Conservation (phyloP, 129 eudicot genomes). For the Artemisia tridentata region DNA sequence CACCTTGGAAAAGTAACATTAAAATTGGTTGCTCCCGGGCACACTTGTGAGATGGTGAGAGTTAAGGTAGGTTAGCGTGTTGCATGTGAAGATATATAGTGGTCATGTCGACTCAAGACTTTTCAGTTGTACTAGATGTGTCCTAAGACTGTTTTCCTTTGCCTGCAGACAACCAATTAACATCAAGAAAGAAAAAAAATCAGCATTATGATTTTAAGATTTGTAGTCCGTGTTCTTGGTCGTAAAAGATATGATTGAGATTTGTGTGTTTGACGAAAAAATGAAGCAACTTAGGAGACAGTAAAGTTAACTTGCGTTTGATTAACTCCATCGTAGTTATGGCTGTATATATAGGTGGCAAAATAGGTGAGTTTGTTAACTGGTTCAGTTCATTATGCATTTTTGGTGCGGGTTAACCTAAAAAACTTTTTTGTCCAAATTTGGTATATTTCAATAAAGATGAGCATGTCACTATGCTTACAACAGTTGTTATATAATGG, state of each 20-base stretch:
- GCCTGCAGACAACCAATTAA: constrained; percentile 38
- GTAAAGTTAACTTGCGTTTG: background rate
- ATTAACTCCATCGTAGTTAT: no score
- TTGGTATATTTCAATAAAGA: no score
- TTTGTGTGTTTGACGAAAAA: background rate
- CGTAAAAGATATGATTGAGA: background rate
- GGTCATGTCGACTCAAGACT: constrained; percentile 28
- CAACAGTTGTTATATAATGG: no score
- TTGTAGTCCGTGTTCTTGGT: background rate
- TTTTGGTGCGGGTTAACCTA: no score
- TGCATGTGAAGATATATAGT: constrained; percentile 13
- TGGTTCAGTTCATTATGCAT: no score
- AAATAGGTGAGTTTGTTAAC: no score
- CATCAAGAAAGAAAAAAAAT: background rate
- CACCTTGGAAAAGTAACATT: background rate
- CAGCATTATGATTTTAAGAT: background rate
- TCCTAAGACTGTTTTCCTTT: constrained; percentile 81
- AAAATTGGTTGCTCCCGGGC: constrained; percentile 6
- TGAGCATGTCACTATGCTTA: no score
- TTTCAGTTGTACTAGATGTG: constrained; percentile 68
- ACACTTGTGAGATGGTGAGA: constrained; percentile 5
- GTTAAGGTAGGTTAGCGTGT: constrained; percentile 15
- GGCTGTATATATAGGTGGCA: no score
- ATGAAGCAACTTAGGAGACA: background rate
- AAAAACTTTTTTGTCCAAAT: no score